phyloP scores from a whole-genome alignment of 2,329 filamentous ascomycete species.

The Exophiala oligosperma region DNA sequence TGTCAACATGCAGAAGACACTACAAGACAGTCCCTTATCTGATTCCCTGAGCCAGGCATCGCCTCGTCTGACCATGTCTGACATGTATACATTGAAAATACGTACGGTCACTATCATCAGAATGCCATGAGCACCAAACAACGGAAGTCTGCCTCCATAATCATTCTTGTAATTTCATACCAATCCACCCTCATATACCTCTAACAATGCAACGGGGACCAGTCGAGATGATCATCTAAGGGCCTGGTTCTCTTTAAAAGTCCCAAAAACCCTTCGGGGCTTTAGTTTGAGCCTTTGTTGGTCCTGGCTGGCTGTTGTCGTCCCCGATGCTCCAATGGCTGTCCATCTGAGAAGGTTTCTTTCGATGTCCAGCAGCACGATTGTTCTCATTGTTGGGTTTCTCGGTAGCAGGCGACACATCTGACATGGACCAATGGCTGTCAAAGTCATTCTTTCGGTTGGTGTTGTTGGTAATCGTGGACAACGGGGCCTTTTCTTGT shows the following conservation, averaged over 20 bases:
- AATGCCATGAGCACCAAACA: too few relatives aligned
- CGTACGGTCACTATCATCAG: too few relatives aligned
- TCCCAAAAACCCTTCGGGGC: constrained; percentile 29
- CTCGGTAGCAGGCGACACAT: constrained; percentile 59
- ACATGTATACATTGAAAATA: too few relatives aligned
- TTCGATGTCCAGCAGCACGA: constrained; percentile 57
- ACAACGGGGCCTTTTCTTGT: constrained; percentile 50
- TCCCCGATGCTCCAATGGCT: constrained; percentile 33
- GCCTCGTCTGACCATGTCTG: too few relatives aligned
- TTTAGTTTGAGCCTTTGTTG: constrained; percentile 5
- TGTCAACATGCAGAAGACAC: constrained; percentile 6
- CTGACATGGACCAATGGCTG: constrained; percentile 73
- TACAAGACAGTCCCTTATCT: background rate
- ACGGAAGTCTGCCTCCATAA: too few relatives aligned
- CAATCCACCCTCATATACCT: too few relatives aligned
- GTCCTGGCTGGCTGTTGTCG: constrained; percentile 6
- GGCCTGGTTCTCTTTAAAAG: constrained; percentile 19
- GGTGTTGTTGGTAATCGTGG: constrained; percentile 70
- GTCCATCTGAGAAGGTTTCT: constrained; percentile 73
- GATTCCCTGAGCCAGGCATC: too few relatives aligned
- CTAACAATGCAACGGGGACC: too few relatives aligned
- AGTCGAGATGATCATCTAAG: background rate
- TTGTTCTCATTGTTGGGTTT: constrained; percentile 43
- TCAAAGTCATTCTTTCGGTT: constrained; percentile 75
- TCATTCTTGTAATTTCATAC: too few relatives aligned